Percentiles rank a stretch among this genome's conserved stretches.
phyloP scores from a whole-genome alignment of 2,329 filamentous ascomycete species.

The Xylariaceae sp. region DNA sequence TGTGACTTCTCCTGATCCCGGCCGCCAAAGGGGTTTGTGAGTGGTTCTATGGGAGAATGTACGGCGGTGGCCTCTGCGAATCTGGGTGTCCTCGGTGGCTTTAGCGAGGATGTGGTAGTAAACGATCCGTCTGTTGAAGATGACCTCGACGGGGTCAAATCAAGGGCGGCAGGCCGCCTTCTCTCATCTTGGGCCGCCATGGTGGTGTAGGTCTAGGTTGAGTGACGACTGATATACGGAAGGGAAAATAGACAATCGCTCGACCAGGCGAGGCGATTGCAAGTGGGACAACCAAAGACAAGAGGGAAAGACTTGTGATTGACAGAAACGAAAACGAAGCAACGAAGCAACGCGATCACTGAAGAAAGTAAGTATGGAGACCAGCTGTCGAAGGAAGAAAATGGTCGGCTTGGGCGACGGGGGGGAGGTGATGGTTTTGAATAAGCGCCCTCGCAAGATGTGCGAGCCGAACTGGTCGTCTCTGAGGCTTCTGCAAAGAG shows the following conservation, averaged over 20 bases:
- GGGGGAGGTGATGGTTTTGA: slow-evolving; percentile 49
- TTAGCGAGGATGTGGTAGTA: slow-evolving; percentile 52
- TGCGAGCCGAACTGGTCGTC: slow-evolving; percentile 31
- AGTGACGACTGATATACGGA: slow-evolving; percentile 24
- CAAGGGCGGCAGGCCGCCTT: slow-evolving; percentile 52
- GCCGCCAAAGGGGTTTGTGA: slow-evolving; percentile 47
- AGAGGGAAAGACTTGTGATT: slow-evolving; percentile 19
- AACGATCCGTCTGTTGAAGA: slow-evolving; percentile 44
- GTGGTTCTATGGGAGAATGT: slow-evolving; percentile 66
- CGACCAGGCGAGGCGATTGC: slow-evolving; percentile 31
- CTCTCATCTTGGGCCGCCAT: slow-evolving; percentile 43
- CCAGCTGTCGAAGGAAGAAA: slow-evolving; percentile 50
- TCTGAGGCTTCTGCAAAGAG: slow-evolving; percentile 33
- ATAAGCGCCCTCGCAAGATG: slow-evolving; percentile 35
- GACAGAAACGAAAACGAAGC: no score
- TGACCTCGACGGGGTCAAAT: slow-evolving; percentile 45
- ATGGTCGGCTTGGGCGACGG: slow-evolving; percentile 30
- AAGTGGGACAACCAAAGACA: slow-evolving; percentile 18
- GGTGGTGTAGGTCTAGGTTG: slow-evolving; percentile 21
- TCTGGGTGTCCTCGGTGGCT: slow-evolving; percentile 67
- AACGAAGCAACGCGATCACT: slow-evolving; percentile 33
- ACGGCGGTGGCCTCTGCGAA: slow-evolving; percentile 78
- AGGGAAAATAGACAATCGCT: slow-evolving; percentile 31
- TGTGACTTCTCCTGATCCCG: slow-evolving; percentile 50
- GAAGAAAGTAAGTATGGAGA: slow-evolving; percentile 39